Evolutionary conservation across 2,329 filamentous ascomycete species (phyloP).

Genomic region (Chalara sp.): DNA sequence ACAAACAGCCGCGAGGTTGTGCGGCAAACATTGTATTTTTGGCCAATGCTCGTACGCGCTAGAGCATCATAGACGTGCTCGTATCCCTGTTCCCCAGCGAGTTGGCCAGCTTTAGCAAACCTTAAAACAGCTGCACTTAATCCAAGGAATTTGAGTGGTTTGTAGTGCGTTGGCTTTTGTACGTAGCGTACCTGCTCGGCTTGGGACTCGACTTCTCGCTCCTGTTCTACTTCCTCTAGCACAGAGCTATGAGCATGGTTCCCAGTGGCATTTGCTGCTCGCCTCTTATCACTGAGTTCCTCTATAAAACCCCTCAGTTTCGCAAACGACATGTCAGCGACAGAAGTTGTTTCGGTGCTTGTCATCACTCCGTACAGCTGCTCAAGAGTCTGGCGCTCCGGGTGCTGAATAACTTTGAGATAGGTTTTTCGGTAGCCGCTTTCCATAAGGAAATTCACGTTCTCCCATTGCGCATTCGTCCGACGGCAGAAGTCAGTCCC

Average conservation of each 20-base stretch:
- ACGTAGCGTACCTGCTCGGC: conserved; percentile 39
- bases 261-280: conserved; percentile 35
- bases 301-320: conserved; percentile 27
- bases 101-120: conserved; percentile 39
- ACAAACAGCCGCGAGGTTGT: conserved; percentile 30
- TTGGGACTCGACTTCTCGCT: conserved; percentile 39
- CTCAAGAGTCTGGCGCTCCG: conserved; percentile 50
- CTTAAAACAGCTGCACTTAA: conserved; percentile 39
- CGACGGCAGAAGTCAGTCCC: conserved; percentile 54
- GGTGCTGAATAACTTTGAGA: conserved; percentile 38
- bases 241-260: conserved; percentile 40
- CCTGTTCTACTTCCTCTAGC: conserved; percentile 46
- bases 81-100: conserved; percentile 31
- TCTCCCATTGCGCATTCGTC: conserved; percentile 38
- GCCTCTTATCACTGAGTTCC: conserved; percentile 29
- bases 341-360: conserved; percentile 9
- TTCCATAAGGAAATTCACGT: conserved; percentile 35
- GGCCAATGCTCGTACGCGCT: conserved; percentile 30
- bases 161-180: conserved; percentile 33
- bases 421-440: conserved; percentile 31
- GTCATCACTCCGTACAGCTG: conserved; percentile 46
- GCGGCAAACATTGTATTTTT: conserved; percentile 25
- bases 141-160: conserved; percentile 33
- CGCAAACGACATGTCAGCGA: conserved; percentile 4
- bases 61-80: conserved; percentile 37